phyloP scores from a whole-genome alignment of 2,329 filamentous ascomycete species.

The Epichloe sp. region DNA sequence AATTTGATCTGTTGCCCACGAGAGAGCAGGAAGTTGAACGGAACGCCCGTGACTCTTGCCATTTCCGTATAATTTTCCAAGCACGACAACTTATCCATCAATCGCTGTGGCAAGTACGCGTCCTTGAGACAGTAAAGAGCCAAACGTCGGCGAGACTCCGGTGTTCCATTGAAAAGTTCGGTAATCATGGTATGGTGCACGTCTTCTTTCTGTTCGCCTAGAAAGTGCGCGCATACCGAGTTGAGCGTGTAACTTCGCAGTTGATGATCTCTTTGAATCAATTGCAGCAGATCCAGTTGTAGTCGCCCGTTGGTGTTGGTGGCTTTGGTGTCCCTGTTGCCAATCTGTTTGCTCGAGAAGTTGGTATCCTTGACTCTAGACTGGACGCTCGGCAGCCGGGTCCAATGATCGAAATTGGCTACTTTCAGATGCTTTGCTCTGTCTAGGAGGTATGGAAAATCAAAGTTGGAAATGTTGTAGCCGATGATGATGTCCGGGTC shows the following conservation, averaged over 20 bases:
- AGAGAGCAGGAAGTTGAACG: slow-evolving; percentile 86
- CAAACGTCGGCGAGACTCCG: slow-evolving; percentile 78
- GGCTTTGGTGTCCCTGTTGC: slow-evolving; percentile 82
- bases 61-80: slow-evolving; percentile 99
- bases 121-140: slow-evolving; percentile 97
- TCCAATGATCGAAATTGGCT: slow-evolving; percentile 72
- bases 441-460: slow-evolving; percentile 91
- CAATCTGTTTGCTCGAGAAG: slow-evolving; percentile 97
- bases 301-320: slow-evolving; percentile 92
- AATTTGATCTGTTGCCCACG: slow-evolving; percentile 96
- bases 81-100: slow-evolving; percentile 97
- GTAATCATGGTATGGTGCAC: slow-evolving; percentile 99
- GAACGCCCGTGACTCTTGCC: slow-evolving; percentile 97
- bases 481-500: slow-evolving; percentile 97
- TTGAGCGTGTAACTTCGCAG: slow-evolving; percentile 94
- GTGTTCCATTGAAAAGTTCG: slow-evolving; percentile 90
- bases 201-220: slow-evolving; percentile 96
- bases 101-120: slow-evolving; percentile 81
- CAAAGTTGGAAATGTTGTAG: slow-evolving; percentile 98
- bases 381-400: slow-evolving; percentile 56
- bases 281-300: slow-evolving; percentile 85
- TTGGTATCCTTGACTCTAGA: slow-evolving; percentile 68
- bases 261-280: slow-evolving; percentile 90
- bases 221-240: slow-evolving; percentile 85
- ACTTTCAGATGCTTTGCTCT: slow-evolving; percentile 77